Evolutionary conservation across 1,139 yeast genomes (phyloP).

Genomic region (Pichia sp.): DNA sequence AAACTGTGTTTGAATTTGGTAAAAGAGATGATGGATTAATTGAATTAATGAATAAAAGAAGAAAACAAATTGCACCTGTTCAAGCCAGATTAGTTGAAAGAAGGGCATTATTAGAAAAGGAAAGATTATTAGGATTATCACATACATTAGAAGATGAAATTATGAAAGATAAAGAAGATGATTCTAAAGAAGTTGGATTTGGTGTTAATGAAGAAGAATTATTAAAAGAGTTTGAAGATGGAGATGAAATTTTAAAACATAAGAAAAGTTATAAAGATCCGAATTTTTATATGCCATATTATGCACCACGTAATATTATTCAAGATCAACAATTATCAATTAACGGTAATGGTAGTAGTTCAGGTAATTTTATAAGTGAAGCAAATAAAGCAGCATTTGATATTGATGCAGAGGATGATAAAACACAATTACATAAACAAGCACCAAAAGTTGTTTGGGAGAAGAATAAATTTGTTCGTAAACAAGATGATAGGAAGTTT

Average conservation of each 20-base stretch:
- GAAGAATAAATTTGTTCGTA: slow-evolving; percentile 82
- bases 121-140: slow-evolving; percentile 67
- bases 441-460: slow-evolving; percentile 80
- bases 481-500: slow-evolving; percentile 76
- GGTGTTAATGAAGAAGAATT: slow-evolving; percentile 47
- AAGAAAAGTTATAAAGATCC: slow-evolving; percentile 61
- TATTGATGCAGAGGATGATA: slow-evolving; percentile 68
- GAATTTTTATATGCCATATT: slow-evolving; percentile 81
- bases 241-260: slow-evolving; percentile 39
- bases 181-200: slow-evolving; percentile 52
- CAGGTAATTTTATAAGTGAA: slow-evolving; percentile 57
- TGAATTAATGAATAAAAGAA: slow-evolving; percentile 77
- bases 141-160: slow-evolving; percentile 72
- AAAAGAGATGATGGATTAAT: slow-evolving; percentile 69
- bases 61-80: slow-evolving; percentile 73
- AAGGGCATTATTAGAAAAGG: slow-evolving; percentile 62
- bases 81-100: slow-evolving; percentile 73
- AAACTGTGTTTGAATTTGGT: slow-evolving; percentile 88
- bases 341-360: slow-evolving; percentile 29
- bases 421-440: slow-evolving; percentile 46
- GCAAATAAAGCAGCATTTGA: slow-evolving; percentile 85
- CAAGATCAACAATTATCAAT: slow-evolving; percentile 77
- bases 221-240: slow-evolving; percentile 54
- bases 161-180: slow-evolving; percentile 32
- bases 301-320: slow-evolving; percentile 73